phyloP scores from a whole-genome alignment of 768 basidiomycete genomes.

The Thelephora ganbajun region DNA sequence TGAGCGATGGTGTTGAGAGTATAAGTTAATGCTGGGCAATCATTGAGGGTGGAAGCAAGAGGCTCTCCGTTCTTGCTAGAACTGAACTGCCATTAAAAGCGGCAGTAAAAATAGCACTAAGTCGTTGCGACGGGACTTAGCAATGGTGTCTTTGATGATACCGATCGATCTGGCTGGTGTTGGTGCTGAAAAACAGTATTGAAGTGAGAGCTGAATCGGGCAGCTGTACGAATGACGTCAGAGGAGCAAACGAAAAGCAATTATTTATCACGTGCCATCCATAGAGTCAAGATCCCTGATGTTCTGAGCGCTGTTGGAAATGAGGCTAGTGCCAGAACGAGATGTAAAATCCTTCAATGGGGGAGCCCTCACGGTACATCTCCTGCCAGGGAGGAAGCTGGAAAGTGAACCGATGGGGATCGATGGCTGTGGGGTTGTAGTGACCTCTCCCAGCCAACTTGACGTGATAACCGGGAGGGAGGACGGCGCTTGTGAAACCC shows the following conservation, averaged over 20 bases:
- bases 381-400: slow-evolving; percentile 99
- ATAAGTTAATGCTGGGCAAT: slow-evolving; percentile 17
- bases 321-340: slow-evolving; percentile 17
- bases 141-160: slow-evolving; percentile 14
- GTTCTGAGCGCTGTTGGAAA: slow-evolving; percentile 16
- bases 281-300: slow-evolving; percentile 12
- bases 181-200: slow-evolving; percentile 15
- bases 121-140: slow-evolving; percentile 8
- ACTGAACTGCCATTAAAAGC: slow-evolving; percentile 13
- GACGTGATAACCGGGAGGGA: slow-evolving; percentile 89
- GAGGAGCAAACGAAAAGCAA: slow-evolving; percentile 1
- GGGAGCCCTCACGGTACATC: slow-evolving; percentile 88
- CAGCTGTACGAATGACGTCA: slow-evolving; percentile 9
- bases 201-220: slow-evolving; percentile 18
- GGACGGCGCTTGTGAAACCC: slow-evolving; percentile 86
- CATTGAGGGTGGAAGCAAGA: slow-evolving; percentile 16
- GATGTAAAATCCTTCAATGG: slow-evolving; percentile 97
- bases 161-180: slow-evolving; percentile 11
- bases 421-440: slow-evolving; percentile 89
- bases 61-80: slow-evolving; percentile 15
- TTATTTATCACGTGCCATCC: slow-evolving; percentile 10
- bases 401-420: slow-evolving; percentile 93
- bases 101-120: slow-evolving; percentile 1
- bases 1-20: slow-evolving; percentile 17
- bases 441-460: slow-evolving; percentile 98